Evolutionary conservation across 2,329 filamentous ascomycete species (phyloP), one percentile per base, ranked within the genome.

Genomic region (Fusarium torreyae): DNA sequence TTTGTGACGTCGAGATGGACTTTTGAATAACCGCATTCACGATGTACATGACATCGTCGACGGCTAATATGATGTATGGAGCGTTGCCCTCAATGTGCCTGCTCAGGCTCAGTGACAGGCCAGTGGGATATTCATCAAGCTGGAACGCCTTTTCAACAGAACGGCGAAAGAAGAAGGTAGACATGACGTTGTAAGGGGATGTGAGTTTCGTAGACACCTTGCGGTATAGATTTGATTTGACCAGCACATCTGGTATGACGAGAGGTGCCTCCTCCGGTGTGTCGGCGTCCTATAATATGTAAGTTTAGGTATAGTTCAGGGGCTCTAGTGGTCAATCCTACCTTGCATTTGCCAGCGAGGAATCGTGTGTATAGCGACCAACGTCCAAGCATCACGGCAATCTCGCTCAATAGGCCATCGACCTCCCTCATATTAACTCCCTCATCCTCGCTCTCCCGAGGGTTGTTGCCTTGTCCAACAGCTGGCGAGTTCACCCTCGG

Each of bases 21-120:
- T 95, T 91, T 69, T 97, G 92, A 9, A 98, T 85, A 34, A 98
- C 92, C 51, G 95, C 91, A 77, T 97, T 97, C 77, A 97, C 93
- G 73, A 99, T 98, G 81, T 98, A 99, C 95, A 99, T 98, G 76
- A 98, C 94, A 81, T 98, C 96, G 82, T 99, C 96, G 10, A 99
- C 94, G 1, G 95, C 94, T 3, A 94, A 94, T 43, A 96, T 95
- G 74, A 99, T 97, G 76, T 93, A 97, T 1, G 96, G 96, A 4
- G 94, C 88, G 72, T 94, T 94, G 60, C 90, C 88, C 53, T 91
- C 89, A 43, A 97, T 84, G 5, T 91, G 85, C 75, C 87, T 92
- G 74, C 87, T 90, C 42, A 91, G 85, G 75, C 91, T 93, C 34
- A 99, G 84, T 1, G 92, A 92, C 20, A 99, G 83, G 20, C 94